Conservation (phyloP, 805 yeast species). For the Suhomyces canberraensis region DNA sequence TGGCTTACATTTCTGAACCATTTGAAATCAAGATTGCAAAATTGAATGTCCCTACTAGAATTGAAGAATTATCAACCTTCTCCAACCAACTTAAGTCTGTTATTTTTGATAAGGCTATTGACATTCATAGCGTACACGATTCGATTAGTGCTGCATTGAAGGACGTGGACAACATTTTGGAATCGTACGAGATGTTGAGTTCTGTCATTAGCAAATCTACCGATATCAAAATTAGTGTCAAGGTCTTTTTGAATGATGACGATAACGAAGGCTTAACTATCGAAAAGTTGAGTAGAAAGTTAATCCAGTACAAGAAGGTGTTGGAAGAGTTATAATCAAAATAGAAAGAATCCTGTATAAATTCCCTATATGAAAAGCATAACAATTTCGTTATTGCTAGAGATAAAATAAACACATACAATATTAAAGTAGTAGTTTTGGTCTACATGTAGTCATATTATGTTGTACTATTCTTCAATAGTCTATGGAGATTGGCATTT, state of each 20-base stretch:
- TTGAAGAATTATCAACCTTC: conserved; percentile 26
- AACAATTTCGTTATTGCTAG: no score
- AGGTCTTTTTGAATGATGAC: conserved; percentile 28
- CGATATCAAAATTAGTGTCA: conserved; percentile 30
- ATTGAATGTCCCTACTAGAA: conserved; percentile 34
- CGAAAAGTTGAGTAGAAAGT: conserved; percentile 17
- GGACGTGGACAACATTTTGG: conserved; percentile 26
- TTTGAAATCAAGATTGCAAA: conserved; percentile 53
- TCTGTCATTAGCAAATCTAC: conserved; percentile 21
- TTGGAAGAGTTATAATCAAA: conserved; percentile 22
- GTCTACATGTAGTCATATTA: no score
- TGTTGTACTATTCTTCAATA: no score
- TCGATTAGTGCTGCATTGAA: conserved; percentile 26
- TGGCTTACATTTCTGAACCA: conserved; percentile 60
- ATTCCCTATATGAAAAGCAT: no score
- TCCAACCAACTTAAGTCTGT: conserved; percentile 27
- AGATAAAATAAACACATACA: no score
- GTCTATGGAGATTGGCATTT: no score
- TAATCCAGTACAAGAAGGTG: conserved; percentile 21
- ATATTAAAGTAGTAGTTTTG: no score
- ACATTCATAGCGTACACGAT: conserved; percentile 18
- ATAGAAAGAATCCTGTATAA: no score
- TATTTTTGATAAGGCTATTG: conserved; percentile 32
- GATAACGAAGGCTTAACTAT: conserved; percentile 17
- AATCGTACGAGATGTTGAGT: conserved; percentile 21